Base-by-base conservation (phyloP, 2,329 filamentous ascomycete species). In the Aureobasidium melanogenum region DNA sequence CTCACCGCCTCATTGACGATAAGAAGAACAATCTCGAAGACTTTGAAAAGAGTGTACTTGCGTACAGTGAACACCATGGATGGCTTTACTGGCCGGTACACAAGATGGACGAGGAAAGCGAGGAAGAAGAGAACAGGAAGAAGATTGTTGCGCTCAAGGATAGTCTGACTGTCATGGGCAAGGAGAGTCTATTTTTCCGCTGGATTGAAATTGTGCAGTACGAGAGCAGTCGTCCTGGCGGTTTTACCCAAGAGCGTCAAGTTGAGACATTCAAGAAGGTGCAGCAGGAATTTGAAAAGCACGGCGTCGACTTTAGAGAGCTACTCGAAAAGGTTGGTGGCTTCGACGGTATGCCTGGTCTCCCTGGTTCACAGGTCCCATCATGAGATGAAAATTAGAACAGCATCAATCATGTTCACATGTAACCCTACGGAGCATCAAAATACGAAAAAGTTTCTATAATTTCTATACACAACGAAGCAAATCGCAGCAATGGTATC, bases 181-280 rank as follows among this genome's bases (percentile, higher is more conserved):
- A 96, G 75, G 92, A 96, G 73, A 85, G 88, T 65, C 73, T 97
- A 58, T 97, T 97, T 76, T 96, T 89, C 76, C 84, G 88, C 60
- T 96, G 91, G 91, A 89, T 96, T 52, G 92, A 97, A 77, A 82
- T 95, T 70, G 86, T 97, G 54, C 91, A 97, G 75, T 95, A 85
- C 69, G 91, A 96, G 75, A 87, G 89, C 44, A 87, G 85, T 38
- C 82, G 83, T 66, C 56, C 56, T 41, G 88, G 91, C 19, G 89
- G 89, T 0, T 95, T 96, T 70, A 88, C 87, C 1, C 77, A 80
- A 0, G 88, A 91, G 70, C 82, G 85, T 69, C 91, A 96, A 74
- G 79, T 83, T 61, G 82, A 79, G 46, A 87, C 88, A 1, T 89
- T 90, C 62, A 77, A 84, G 65, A 86, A 91, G 74, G 89, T 92